These are phyloP conservation scores for Colletotrichum endophyticum DNA, from an alignment of 2,329 filamentous ascomycete genomes.

Conservation along the genomic window DNA sequence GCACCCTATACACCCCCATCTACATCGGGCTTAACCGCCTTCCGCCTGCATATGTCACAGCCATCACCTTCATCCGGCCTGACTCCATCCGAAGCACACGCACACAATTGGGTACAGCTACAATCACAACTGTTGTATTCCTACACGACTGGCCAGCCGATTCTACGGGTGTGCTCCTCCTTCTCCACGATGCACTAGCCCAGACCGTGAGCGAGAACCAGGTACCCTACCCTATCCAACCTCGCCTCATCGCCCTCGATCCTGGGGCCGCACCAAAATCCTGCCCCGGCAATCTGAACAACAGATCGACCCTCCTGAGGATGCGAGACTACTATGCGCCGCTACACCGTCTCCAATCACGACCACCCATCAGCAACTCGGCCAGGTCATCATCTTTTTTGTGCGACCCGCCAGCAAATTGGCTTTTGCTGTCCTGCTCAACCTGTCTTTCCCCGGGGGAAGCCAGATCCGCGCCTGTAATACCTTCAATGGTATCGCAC, in stretches of 20 bases:
- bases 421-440: neutral
- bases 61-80: neutral
- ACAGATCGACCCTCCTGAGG: neutral
- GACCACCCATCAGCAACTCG: neutral
- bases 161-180: neutral
- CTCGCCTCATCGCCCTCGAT: neutral
- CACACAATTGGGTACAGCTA: neutral
- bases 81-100: neutral
- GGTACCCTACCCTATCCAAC: neutral
- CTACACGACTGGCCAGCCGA: neutral
- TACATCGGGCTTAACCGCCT: neutral
- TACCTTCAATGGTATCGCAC: neutral
- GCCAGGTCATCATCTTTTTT: neutral
- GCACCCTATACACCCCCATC: neutral
- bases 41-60: conserved; percentile 7
- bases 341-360: neutral
- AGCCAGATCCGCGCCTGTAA: conserved; percentile 2
- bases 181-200: neutral
- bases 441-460: neutral
- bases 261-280: neutral
- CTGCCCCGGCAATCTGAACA: neutral
- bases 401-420: neutral
- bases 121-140: neutral
- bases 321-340: neutral
- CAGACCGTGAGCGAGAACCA: neutral